phyloP scores from a whole-genome alignment of 2,329 filamentous ascomycete species.

The Rutstroemia sydowiana region DNA sequence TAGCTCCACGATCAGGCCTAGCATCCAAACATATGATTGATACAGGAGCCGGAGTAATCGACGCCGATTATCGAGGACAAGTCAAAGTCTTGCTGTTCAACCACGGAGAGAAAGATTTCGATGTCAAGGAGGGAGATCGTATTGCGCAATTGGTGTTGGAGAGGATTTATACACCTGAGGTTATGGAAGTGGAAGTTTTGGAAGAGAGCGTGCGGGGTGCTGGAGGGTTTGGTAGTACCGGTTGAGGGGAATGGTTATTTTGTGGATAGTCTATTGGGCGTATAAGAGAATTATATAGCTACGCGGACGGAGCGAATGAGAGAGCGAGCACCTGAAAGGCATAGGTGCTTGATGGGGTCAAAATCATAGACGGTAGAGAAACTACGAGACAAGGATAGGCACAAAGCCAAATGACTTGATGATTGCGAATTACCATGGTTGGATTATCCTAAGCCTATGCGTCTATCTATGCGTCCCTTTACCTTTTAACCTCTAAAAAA shows the following conservation, averaged over 20 bases:
- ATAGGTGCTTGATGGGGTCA: background rate
- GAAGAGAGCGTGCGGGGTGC: constrained; percentile 86
- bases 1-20: constrained; percentile 85
- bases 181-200: constrained; percentile 80
- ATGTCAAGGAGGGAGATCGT: constrained; percentile 76
- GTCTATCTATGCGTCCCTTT: background rate
- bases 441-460: background rate
- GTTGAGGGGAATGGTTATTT: constrained; percentile 30
- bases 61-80: constrained; percentile 91
- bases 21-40: constrained; percentile 94
- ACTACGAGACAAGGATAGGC: background rate
- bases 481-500: background rate
- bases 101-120: constrained; percentile 74
- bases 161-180: constrained; percentile 87
- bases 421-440: background rate
- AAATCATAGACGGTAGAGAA: background rate
- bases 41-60: constrained; percentile 91
- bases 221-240: constrained; percentile 88
- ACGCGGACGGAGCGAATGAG: background rate
- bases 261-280: background rate
- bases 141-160: constrained; percentile 91
- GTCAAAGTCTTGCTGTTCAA: constrained; percentile 96
- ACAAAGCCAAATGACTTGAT: background rate
- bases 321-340: background rate
- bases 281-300: no score